These are phyloP conservation scores for Syzygium grande DNA, from an alignment of 345 rosid species.

Conservation along the genomic window DNA sequence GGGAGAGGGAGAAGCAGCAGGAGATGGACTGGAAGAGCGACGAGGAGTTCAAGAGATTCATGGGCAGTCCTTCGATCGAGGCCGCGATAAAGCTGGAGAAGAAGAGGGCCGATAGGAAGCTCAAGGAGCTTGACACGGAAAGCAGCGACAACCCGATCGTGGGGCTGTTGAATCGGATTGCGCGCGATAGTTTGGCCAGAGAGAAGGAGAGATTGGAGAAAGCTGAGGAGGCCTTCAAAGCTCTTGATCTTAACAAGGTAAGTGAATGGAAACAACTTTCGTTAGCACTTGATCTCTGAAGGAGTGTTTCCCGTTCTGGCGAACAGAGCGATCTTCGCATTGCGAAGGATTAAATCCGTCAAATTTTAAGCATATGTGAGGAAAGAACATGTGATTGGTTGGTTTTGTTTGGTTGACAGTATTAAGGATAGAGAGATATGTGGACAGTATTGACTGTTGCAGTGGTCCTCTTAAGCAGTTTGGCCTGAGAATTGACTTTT, in stretches of 20 bases:
- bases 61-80: constrained; percentile 95
- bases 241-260: constrained; percentile 95
- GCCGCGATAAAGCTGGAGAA: constrained; percentile 96
- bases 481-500: background rate
- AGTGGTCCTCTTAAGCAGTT: background rate
- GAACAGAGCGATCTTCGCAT: background rate
- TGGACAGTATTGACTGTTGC: background rate
- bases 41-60: constrained; percentile 91
- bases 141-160: constrained; percentile 44
- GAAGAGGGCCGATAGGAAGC: constrained; percentile 86
- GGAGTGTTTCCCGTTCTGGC: background rate
- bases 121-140: constrained; percentile 68
- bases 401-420: background rate
- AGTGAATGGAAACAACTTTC: background rate
- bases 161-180: constrained; percentile 44
- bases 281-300: background rate
- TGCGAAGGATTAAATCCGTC: background rate
- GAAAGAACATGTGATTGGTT: background rate
- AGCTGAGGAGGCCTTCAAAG: constrained; percentile 77
- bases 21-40: constrained; percentile 89
- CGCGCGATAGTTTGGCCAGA: constrained; percentile 49
- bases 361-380: background rate
- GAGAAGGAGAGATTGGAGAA: constrained; percentile 80
- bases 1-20: constrained; percentile 43
- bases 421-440: background rate